phyloP scores from a whole-genome alignment of 768 basidiomycete species.

The Russula sp. region DNA sequence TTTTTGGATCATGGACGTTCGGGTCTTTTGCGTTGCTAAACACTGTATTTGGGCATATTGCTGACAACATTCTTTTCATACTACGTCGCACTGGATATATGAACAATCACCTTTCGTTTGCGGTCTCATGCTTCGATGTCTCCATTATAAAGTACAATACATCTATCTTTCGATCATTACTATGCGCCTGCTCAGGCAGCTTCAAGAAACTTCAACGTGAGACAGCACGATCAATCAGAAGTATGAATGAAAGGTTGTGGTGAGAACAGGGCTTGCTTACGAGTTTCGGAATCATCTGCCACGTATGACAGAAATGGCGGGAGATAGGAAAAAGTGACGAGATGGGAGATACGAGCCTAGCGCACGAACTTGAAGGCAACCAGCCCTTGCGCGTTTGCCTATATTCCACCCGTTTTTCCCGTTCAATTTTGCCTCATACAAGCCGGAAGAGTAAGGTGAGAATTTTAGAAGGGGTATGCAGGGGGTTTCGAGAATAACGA shows the following conservation, averaged over 20 bases:
- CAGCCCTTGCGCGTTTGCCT: no score
- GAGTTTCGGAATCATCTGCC: background rate
- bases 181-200: background rate
- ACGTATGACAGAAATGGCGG: no score
- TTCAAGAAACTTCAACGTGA: background rate
- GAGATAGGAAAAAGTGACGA: no score
- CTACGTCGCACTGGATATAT: constrained; percentile 18
- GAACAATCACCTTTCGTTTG: constrained; percentile 9
- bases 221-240: background rate
- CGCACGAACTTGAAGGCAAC: no score
- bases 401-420: no score
- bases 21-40: constrained; percentile 18
- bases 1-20: constrained; percentile 14
- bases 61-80: constrained; percentile 24
- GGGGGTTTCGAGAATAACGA: background rate
- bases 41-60: constrained; percentile 29
- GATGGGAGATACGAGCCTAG: no score
- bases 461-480: no score
- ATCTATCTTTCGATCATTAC: constrained; percentile 8
- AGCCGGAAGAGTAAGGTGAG: background rate
- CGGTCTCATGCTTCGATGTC: constrained; percentile 24
- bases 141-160: constrained; percentile 23
- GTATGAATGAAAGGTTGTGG: background rate
- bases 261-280: background rate
- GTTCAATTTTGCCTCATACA: background rate